Conservation (phyloP, 1,284 basidiomycete genomes). For the Phellinidium pouzarii region DNA sequence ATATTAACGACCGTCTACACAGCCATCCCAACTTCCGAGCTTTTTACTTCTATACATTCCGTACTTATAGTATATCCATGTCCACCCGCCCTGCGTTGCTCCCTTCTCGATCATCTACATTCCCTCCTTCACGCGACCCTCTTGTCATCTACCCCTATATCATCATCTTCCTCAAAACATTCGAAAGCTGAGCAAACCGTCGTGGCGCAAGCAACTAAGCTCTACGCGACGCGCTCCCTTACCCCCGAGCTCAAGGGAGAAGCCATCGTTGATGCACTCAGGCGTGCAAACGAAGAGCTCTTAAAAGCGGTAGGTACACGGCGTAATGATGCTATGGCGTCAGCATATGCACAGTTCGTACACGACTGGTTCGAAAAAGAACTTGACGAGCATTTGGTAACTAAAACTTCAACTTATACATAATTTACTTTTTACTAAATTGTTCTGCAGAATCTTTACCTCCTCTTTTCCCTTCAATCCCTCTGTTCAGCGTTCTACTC, state of each 20-base stretch:
- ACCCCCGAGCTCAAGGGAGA: slow-evolving; percentile 34
- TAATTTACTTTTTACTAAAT: background rate
- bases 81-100: slow-evolving; percentile 37
- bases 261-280: slow-evolving; percentile 50
- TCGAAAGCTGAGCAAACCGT: slow-evolving; percentile 5
- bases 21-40: slow-evolving; percentile 53
- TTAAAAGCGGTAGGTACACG: slow-evolving; percentile 26
- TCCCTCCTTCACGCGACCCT: slow-evolving; percentile 38
- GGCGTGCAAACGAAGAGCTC: slow-evolving; percentile 53
- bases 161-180: background rate
- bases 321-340: slow-evolving; percentile 7
- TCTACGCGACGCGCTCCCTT: slow-evolving; percentile 45
- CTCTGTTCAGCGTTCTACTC: slow-evolving; percentile 30
- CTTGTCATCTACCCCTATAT: slow-evolving; percentile 23
- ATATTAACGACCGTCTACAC: slow-evolving; percentile 13
- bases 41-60: slow-evolving; percentile 51
- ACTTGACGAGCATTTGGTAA: slow-evolving; percentile 49
- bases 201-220: slow-evolving; percentile 36
- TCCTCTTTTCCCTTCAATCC: slow-evolving; percentile 43
- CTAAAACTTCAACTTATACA: slow-evolving; percentile 24
- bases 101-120: slow-evolving; percentile 52
- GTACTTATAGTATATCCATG: slow-evolving; percentile 52
- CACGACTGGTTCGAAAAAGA: slow-evolving; percentile 44
- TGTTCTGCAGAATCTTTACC: slow-evolving; percentile 39
- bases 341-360: slow-evolving; percentile 52